Evolutionary conservation across 352 stramenopile genomes (phyloP).

Genomic region (Sclerospora graminicola): DNA sequence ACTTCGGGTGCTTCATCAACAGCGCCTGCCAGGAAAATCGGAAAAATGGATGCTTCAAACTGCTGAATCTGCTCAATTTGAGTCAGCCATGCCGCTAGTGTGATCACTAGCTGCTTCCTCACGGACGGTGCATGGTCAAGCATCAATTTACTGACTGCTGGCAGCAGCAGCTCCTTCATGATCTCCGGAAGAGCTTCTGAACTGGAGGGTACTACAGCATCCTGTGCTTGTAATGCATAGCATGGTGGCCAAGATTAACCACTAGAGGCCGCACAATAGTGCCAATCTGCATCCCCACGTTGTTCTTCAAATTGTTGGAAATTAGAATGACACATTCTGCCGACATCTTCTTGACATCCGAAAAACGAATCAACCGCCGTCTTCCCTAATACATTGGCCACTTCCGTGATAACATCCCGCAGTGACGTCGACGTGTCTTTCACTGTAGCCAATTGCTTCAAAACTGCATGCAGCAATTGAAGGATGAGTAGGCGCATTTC

Average conservation of each 20-base stretch:
- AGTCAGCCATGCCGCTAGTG: constrained; percentile 48
- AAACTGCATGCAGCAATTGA: constrained; percentile 38
- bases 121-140: constrained; percentile 62
- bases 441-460: constrained; percentile 36
- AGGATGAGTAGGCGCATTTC: constrained; percentile 71
- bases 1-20: constrained; percentile 70
- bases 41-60: constrained; percentile 57
- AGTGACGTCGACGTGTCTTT: constrained; percentile 18
- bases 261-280: constrained; percentile 57
- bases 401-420: constrained; percentile 44
- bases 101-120: constrained; percentile 58
- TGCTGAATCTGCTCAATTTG: constrained; percentile 43
- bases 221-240: constrained; percentile 62
- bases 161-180: constrained; percentile 67
- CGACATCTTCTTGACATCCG: constrained; percentile 71
- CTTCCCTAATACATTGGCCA: constrained; percentile 68
- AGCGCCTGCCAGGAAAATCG: constrained; percentile 49
- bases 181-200: constrained; percentile 55
- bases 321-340: constrained; percentile 54
- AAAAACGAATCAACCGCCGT: constrained; percentile 62
- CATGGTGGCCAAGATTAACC: constrained; percentile 67
- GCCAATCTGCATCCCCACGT: constrained; percentile 58
- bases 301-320: constrained; percentile 33
- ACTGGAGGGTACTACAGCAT: constrained; percentile 57
- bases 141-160: constrained; percentile 48